A percentile compares a stretch with the other conserved stretches of the same genome.
Evolutionary conservation across 176 grass and related monocot genomes (phyloP).

Genomic region (Rhynchospora pubera): DNA sequence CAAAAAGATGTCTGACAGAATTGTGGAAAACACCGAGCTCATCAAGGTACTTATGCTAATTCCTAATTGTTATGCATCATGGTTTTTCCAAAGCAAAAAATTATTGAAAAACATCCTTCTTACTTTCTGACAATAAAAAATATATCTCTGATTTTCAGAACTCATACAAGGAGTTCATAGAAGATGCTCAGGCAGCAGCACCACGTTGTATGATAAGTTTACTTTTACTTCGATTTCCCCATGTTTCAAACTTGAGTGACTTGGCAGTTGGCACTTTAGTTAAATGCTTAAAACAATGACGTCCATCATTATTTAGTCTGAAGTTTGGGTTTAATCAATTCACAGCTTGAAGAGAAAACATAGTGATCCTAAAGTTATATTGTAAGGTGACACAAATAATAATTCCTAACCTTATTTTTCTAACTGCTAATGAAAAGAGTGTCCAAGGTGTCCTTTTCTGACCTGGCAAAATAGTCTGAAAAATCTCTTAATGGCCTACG

Average conservation of each 20-base stretch:
- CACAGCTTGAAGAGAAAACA: too few species aligned
- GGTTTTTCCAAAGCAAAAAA: neutral
- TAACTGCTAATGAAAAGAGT: constrained; percentile 12
- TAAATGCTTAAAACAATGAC: neutral
- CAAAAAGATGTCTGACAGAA: constrained; percentile 40
- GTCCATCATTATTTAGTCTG: neutral
- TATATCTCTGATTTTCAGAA: constrained; percentile 14
- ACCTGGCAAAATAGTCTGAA: constrained; percentile 35
- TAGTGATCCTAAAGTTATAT: too few species aligned
- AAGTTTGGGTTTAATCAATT: neutral
- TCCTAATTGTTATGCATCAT: neutral
- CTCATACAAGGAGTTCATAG: constrained; percentile 39
- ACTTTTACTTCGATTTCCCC: neutral
- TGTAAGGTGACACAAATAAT: neutral
- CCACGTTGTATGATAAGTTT: constrained; percentile 23
- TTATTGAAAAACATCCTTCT: neutral
- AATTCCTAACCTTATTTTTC: neutral
- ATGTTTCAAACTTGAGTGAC: neutral
- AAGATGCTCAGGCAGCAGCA: constrained; percentile 31
- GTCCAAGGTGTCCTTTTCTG: constrained; percentile 36
- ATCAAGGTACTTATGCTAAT: constrained; percentile 27
- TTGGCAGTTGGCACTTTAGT: neutral
- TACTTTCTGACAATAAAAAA: neutral
- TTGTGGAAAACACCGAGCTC: constrained; percentile 29
- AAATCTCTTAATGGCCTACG: constrained; percentile 33